Evolutionary conservation across 768 basidiomycete species (phyloP), one percentile per base, ranked within the genome.

Genomic region (Phlebiopsis gigantea): DNA sequence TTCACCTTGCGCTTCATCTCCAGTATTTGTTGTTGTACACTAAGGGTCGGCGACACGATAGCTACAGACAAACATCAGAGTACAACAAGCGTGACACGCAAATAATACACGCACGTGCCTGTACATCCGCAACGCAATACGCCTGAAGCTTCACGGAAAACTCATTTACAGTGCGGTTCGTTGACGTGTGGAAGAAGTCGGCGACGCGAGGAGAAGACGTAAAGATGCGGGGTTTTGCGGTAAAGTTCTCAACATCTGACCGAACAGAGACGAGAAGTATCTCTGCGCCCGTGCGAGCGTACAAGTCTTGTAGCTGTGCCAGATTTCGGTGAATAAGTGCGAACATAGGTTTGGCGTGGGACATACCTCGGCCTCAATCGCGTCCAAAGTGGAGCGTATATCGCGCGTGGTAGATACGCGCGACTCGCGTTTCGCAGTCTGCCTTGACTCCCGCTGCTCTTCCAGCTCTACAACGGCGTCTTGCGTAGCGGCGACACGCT

Each of bases 261-360:
- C 56, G 56, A n/a, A 57, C 47, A 29, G 22, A 25, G 10, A 57
- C 19, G 19, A 57, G 47, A 22, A 57, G 31, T 14, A 51, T 24
- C 39, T 57, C 56, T n/a, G 47, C 34, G 4, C 56, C 56, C 46
- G 56, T 57, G 22, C 56, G 56, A 12, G 45, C 31, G 19, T 50
- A 30, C 24, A 57, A 39, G 14, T 48, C 29, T 28, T 41, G n/a
- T 10, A 57, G 39, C 56, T 57, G 26, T 8, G 31, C 21, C 34
- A n/a, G 4, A 26, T n/a, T n/a, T n/a, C 15, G 26, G 19, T 19
- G 48, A 15, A 39, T 43, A 41, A 22, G 21, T 22, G 19, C 51
- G n/a, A 8, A 31, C 9, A 8, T 41, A 34, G 17, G 34, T 39
- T 39, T 39, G 34, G 28, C 21, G 19, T 17, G n/a, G 34, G 4